A percentile compares a stretch with the other conserved stretches of the same genome.
These are phyloP conservation scores for Dendrostoma leiphaemia DNA, from an alignment of 2,329 filamentous ascomycete species.

Conservation along the genomic window DNA sequence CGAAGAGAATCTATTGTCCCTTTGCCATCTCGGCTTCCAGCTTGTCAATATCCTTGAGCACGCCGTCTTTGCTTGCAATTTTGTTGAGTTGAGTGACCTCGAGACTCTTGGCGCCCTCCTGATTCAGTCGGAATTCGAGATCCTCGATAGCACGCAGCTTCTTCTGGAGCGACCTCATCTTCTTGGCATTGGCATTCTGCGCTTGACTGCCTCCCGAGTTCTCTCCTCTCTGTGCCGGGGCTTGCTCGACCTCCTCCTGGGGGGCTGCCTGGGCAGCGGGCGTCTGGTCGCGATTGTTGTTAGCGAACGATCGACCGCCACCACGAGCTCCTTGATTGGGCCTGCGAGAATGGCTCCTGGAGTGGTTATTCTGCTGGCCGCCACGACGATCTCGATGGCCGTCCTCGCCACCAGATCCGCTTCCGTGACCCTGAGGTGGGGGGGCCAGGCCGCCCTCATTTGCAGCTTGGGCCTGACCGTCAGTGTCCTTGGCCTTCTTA, in stretches of 20 bases:
- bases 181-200: slow-evolving; percentile 80
- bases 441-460: slow-evolving; percentile 48
- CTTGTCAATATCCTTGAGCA: slow-evolving; percentile 65
- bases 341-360: slow-evolving; percentile 53
- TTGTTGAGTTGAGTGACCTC: slow-evolving; percentile 99
- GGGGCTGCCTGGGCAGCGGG: slow-evolving; percentile 28
- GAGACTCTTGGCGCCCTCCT: slow-evolving; percentile 78
- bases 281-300: slow-evolving; percentile 27
- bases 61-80: slow-evolving; percentile 82
- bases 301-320: slow-evolving; percentile 51
- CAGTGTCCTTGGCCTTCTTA: slow-evolving; percentile 84
- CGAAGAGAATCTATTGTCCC: not conserved
- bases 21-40: slow-evolving; percentile 1
- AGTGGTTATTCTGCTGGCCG: slow-evolving; percentile 41
- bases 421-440: slow-evolving; percentile 39
- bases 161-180: slow-evolving; percentile 88
- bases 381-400: slow-evolving; percentile 65
- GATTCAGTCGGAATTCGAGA: slow-evolving; percentile 81
- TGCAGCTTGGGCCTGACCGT: slow-evolving; percentile 50
- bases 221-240: slow-evolving; percentile 32
- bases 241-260: slow-evolving; percentile 25
- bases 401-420: slow-evolving; percentile 48
- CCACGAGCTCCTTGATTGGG: slow-evolving; percentile 41
- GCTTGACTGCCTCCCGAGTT: slow-evolving; percentile 40
- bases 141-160: slow-evolving; percentile 98